A percentile compares a stretch with the other conserved stretches of the same genome.
phyloP scores from a whole-genome alignment of 108 stramenopile genomes.

The Fragilaria radians region DNA sequence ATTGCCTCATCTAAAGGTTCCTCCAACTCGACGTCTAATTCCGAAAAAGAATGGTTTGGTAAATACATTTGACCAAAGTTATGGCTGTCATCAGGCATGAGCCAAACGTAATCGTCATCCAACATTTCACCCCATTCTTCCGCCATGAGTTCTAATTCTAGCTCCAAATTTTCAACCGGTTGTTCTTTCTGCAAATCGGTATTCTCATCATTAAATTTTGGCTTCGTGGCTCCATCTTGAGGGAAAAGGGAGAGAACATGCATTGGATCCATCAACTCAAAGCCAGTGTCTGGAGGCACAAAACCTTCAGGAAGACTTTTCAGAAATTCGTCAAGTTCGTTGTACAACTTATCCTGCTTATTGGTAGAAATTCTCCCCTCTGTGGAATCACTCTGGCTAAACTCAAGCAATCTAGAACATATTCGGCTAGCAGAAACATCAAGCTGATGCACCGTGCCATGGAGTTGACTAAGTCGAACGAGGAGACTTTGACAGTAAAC shows the following conservation, averaged over 20 bases:
- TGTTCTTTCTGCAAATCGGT: not conserved
- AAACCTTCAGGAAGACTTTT: conserved; percentile 38
- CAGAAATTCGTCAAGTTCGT: conserved; percentile 39
- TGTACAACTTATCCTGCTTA: conserved; percentile 22
- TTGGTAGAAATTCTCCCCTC: conserved; percentile 27
- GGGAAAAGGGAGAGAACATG: conserved; percentile 14
- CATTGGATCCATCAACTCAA: conserved; percentile 4
- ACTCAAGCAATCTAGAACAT: conserved; percentile 28
- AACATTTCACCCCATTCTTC: not conserved
- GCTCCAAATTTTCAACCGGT: not conserved
- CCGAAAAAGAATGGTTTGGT: too few species aligned
- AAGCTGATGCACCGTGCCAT: conserved; percentile 32
- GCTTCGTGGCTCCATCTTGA: conserved; percentile 23
- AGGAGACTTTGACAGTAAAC: conserved; percentile 20
- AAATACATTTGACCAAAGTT: not conserved
- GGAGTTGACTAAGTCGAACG: conserved; percentile 24
- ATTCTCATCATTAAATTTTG: conserved; percentile 13
- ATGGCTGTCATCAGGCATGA: not conserved
- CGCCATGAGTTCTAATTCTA: not conserved
- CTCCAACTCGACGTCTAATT: conserved; percentile 7
- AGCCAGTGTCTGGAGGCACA: conserved; percentile 19
- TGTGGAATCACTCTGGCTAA: conserved; percentile 20
- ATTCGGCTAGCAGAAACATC: conserved; percentile 30
- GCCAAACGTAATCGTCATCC: not conserved
- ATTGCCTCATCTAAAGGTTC: conserved; percentile 16